Evolutionary conservation across 2,329 filamentous ascomycete species (phyloP), one percentile per base, ranked within the genome.

Genomic region (Amauroascus niger): DNA sequence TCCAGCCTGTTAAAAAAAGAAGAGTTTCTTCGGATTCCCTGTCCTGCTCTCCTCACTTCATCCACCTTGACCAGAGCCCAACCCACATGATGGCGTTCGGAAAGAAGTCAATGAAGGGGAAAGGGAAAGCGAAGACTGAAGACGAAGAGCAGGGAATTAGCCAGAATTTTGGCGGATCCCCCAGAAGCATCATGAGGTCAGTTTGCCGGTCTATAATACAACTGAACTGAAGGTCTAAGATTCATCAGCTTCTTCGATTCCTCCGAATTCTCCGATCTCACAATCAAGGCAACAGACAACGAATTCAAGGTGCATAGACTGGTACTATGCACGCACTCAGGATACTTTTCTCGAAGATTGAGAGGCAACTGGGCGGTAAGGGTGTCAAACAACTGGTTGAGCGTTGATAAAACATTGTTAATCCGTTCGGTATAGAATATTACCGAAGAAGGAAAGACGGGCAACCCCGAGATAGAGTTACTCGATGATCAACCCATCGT

Each of bases 271-370:
- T 46, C 43, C 2, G 43, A 46, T 33, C n/a, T 46, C 8, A 46
- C 39, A 14, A 57, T 61, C 18, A 33, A 49, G n/a, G 49, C 52
- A 11, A 22, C 16, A 1, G 59, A 57, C 6, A 53, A 49, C 18
- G 54, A 61, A 41, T 55, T 57, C 45, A 53, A 59, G 45, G 56
- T 59, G 14, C 55, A 61, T 41, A 57, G 53, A 33, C 14, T 60
- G 5, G 48, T 62, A 5, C 28, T 61, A 14, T 61, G 53, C 47
- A 55, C 52, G 41, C 49, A 61, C 46, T 61, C 58, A 55, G 45
- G 8, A n/a, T 46, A 18, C 20, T 62, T 61, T 44, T 53, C 52
- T 43, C 40, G 2, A 7, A 4, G 32, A 14, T 46, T 30, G 14
- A 16, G 13, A 2, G 28, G n/a, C 3, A 8, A 32, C 24, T 46